Conservation (phyloP, 352 stramenopile species). For the Globisporangium okanoganense region DNA sequence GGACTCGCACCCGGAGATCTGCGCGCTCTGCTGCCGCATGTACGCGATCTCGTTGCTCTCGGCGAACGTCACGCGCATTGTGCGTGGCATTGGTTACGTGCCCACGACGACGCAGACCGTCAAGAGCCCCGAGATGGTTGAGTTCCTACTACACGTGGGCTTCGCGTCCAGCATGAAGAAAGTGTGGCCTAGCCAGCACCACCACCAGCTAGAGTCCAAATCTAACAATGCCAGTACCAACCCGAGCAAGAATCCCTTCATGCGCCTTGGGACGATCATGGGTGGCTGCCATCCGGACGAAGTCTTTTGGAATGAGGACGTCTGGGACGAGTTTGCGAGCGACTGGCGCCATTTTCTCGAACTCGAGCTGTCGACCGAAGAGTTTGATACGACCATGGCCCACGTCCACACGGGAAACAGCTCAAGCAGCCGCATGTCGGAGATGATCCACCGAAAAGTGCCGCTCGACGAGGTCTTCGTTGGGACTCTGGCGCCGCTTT, state of each 20-base stretch:
- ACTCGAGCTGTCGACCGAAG: slow-evolving; percentile 48
- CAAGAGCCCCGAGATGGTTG: slow-evolving; percentile 37
- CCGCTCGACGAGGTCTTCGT: slow-evolving; percentile 34
- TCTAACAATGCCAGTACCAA: neutral
- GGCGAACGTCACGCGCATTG: slow-evolving; percentile 44
- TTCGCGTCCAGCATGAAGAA: slow-evolving; percentile 54
- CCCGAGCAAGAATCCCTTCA: slow-evolving; percentile 1
- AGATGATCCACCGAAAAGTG: slow-evolving; percentile 26
- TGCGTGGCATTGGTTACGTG: slow-evolving; percentile 62
- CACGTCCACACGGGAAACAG: slow-evolving; percentile 13
- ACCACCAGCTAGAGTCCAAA: neutral
- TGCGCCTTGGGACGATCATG: slow-evolving; percentile 11
- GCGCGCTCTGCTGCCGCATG: slow-evolving; percentile 69
- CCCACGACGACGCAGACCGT: slow-evolving; percentile 50
- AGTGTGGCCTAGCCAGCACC: neutral
- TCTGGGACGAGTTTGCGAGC: slow-evolving; percentile 52
- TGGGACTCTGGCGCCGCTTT: slow-evolving; percentile 22
- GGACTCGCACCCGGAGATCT: slow-evolving; percentile 76
- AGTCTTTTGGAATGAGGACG: slow-evolving; percentile 46
- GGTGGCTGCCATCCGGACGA: slow-evolving; percentile 27
- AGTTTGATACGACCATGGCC: slow-evolving; percentile 39
- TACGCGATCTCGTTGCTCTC: slow-evolving; percentile 65
- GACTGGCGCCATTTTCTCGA: slow-evolving; percentile 56
- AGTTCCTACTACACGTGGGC: slow-evolving; percentile 63
- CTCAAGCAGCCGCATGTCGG: slow-evolving; percentile 12